Evolutionary conservation across 495 filamentous ascomycete species (phyloP).

Genomic region (Rusavskia elegans): DNA sequence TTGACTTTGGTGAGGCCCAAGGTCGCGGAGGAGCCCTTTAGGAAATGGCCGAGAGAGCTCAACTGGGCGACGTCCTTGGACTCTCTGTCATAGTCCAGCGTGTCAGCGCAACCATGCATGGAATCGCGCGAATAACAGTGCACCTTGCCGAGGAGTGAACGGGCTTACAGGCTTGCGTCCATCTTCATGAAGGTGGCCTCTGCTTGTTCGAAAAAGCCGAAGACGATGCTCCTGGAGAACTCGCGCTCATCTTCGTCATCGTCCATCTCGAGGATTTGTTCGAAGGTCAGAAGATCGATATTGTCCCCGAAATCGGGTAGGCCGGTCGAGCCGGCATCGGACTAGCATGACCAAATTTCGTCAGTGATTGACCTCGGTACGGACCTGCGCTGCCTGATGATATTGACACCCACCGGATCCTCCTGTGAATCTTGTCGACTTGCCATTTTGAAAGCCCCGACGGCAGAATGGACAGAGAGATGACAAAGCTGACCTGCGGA

Average conservation of each 20-base stretch:
- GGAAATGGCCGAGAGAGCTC: slow-evolving; percentile 78
- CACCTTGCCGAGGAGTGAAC: neutral
- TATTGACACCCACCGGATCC: neutral
- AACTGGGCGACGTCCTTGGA: slow-evolving; percentile 50
- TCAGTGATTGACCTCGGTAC: neutral
- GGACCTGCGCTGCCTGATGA: neutral
- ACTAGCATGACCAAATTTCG: slow-evolving; percentile 11
- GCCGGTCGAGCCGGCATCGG: slow-evolving; percentile 29
- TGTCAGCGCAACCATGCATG: neutral
- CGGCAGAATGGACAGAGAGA: too few relatives aligned
- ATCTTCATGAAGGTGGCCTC: slow-evolving; percentile 74
- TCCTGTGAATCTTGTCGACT: slow-evolving; percentile 1
- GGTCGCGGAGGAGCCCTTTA: slow-evolving; percentile 96
- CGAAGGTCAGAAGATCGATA: slow-evolving; percentile 69
- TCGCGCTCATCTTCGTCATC: slow-evolving; percentile 63
- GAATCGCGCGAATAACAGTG: neutral
- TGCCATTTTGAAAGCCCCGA: neutral
- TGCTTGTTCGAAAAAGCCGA: slow-evolving; percentile 86
- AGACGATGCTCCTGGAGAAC: slow-evolving; percentile 76
- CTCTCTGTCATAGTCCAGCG: slow-evolving; percentile 28
- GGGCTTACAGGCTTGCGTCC: slow-evolving; percentile 62
- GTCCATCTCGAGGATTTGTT: slow-evolving; percentile 95
- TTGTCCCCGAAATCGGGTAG: slow-evolving; percentile 44
- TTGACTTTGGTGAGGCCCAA: slow-evolving; percentile 84
- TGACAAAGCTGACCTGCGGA: too few relatives aligned